Evolutionary conservation across 2,329 filamentous ascomycete genomes (phyloP).

Genomic region (Daldinia sp.): DNA sequence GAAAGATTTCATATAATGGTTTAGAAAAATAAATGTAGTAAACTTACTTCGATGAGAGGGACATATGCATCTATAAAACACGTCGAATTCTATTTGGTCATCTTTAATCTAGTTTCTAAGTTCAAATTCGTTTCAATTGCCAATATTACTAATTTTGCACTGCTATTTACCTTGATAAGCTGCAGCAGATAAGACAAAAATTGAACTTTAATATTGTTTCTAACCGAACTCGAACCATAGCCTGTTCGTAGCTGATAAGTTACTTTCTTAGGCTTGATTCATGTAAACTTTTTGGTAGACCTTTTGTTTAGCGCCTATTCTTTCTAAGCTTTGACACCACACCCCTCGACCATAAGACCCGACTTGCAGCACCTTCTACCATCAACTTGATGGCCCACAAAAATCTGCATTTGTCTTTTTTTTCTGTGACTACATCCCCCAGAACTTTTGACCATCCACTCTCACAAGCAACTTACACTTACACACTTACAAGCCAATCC

Average conservation of each 20-base stretch:
- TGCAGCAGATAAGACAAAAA: background rate
- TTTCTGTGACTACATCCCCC: constrained; percentile 35
- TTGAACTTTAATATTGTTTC: background rate
- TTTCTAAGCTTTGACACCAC: background rate
- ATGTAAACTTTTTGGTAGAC: constrained; percentile 17
- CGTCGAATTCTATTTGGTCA: background rate
- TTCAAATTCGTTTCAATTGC: background rate
- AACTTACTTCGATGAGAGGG: background rate
- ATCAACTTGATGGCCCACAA: constrained; percentile 18
- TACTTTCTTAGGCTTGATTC: constrained; percentile 23
- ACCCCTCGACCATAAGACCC: constrained; percentile 25
- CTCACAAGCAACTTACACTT: background rate
- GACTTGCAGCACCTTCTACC: constrained; percentile 2
- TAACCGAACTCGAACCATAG: constrained; percentile 19
- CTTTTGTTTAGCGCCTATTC: constrained; percentile 10
- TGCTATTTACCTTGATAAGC: too few species aligned
- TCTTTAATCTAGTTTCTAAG: background rate
- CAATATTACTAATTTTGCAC: background rate
- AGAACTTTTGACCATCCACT: constrained; percentile 10
- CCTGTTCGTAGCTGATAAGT: constrained; percentile 1
- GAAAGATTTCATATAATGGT: background rate
- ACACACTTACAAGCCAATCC: constrained; percentile 19
- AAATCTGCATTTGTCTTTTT: constrained; percentile 19
- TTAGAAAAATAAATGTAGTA: constrained; percentile 4
- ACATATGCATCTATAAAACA: constrained; percentile 6